A percentile compares a stretch with the other conserved stretches of the same genome.
Conservation (phyloP, 305 asterid species). For the Fraxinus velutina region DNA sequence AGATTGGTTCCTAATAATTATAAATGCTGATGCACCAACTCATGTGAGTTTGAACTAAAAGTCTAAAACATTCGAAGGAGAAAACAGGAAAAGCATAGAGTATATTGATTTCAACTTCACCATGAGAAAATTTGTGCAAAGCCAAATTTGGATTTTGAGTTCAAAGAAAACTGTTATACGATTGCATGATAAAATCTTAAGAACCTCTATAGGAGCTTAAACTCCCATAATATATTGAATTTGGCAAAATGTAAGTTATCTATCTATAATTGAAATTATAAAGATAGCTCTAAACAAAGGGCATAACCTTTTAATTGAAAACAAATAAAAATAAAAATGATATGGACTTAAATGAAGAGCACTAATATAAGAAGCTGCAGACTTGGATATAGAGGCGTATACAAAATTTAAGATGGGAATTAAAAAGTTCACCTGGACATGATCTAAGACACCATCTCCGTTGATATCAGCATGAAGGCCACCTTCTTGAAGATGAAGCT, state of each 20-base stretch:
- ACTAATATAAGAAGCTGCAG: neutral
- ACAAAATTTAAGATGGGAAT: neutral
- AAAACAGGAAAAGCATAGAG: neutral
- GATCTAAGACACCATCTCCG: slow-evolving; percentile 96
- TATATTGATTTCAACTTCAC: neutral
- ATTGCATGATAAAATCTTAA: neutral
- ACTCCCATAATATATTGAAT: neutral
- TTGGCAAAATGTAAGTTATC: neutral
- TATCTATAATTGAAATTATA: neutral
- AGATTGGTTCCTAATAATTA: neutral
- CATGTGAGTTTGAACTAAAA: neutral
- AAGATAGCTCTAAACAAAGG: neutral
- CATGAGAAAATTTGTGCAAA: neutral
- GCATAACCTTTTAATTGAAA: neutral
- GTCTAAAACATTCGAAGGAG: neutral
- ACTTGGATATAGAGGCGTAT: neutral
- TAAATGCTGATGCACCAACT: neutral
- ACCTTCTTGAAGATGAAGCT: slow-evolving; percentile 99
- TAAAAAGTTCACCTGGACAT: slow-evolving; percentile 73
- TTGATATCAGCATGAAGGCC: slow-evolving; percentile 98
- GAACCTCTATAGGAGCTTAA: neutral
- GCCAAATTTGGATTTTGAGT: neutral
- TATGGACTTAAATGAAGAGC: neutral
- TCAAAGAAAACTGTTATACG: neutral
- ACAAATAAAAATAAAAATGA: neutral